Conservation (phyloP, 106 monocot species). For the Acorus calamus region DNA sequence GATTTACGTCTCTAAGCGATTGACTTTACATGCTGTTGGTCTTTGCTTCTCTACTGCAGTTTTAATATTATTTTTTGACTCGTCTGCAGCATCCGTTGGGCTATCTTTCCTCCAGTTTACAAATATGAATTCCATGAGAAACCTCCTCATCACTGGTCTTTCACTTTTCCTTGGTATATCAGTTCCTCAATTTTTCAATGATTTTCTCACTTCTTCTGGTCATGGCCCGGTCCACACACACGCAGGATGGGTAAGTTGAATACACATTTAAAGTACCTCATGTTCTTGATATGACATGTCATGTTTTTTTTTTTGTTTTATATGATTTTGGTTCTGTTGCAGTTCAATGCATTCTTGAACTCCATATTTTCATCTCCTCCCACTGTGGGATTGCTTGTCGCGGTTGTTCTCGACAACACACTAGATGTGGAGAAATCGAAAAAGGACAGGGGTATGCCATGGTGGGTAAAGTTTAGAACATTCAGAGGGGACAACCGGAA, state of each 20-base stretch:
- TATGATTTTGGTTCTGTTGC: conserved; percentile 15
- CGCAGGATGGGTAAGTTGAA: conserved; percentile 73
- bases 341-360: conserved; percentile 82
- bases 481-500: conserved; percentile 90
- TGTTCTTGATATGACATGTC: not conserved
- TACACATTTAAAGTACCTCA: not conserved
- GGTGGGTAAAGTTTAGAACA: conserved; percentile 94
- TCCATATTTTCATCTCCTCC: conserved; percentile 78
- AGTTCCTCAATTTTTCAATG: conserved; percentile 67
- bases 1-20: not conserved
- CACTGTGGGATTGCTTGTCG: conserved; percentile 62
- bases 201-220: conserved; percentile 28
- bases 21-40: not conserved
- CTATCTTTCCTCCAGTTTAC: conserved; percentile 82
- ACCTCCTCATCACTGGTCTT: conserved; percentile 60
- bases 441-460: conserved; percentile 88
- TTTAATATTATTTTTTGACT: conserved; percentile 8
- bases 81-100: conserved; percentile 58
- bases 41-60: not conserved
- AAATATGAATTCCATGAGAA: conserved; percentile 87
- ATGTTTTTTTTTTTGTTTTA: not conserved
- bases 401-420: conserved; percentile 83
- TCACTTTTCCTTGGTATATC: conserved; percentile 89
- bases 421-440: conserved; percentile 67
- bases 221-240: conserved; percentile 60